These are phyloP conservation scores for Magnaporthiopsis incrustans DNA, from an alignment of 2,329 filamentous ascomycete genomes.

Conservation along the genomic window DNA sequence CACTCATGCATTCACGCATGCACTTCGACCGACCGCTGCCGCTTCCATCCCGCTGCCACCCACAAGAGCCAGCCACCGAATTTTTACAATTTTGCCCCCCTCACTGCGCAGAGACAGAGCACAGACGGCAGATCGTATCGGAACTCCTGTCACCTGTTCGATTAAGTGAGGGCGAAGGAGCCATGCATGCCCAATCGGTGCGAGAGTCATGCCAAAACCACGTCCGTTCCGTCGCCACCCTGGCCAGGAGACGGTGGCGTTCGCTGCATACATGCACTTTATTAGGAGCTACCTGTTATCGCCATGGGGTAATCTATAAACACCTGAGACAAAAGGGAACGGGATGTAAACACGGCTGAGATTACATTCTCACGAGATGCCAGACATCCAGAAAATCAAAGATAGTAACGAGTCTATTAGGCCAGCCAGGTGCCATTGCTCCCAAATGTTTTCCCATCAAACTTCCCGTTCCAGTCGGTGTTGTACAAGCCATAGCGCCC, in stretches of 20 bases:
- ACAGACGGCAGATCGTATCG: no score
- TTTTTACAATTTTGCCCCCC: not conserved
- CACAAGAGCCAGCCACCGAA: not conserved
- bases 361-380: not conserved
- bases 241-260: not conserved
- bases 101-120: not conserved
- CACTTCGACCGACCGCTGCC: no score
- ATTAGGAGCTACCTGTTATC: no score
- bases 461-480: not conserved
- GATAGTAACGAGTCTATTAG: not conserved
- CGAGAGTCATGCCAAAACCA: not conserved
- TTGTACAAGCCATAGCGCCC: not conserved
- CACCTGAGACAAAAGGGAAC: no score
- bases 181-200: no score
- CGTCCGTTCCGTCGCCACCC: not conserved
- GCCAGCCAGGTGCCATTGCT: not conserved
- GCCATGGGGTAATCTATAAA: no score
- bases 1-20: no score
- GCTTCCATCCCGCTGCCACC: no score
- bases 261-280: not conserved
- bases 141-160: no score
- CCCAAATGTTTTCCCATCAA: not conserved
- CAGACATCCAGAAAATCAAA: not conserved
- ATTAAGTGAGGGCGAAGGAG: no score
- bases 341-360: not conserved